phyloP scores from a whole-genome alignment of 768 basidiomycete species.

The Lactifluus rugatus region DNA sequence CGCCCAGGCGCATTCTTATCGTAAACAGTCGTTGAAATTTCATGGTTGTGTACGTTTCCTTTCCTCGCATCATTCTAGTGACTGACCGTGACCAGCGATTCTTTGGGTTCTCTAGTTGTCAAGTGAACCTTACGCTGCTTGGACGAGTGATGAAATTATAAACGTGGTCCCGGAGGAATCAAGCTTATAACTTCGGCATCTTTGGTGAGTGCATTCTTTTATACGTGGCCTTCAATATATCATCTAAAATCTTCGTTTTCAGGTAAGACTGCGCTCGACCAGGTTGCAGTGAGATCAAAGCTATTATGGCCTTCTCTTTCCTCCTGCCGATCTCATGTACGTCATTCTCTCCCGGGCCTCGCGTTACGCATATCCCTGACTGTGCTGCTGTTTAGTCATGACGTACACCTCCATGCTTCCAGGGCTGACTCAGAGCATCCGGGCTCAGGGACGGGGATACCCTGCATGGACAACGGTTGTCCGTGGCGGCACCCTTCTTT shows the following conservation, averaged over 20 bases:
- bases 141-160: neutral
- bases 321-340: slow-evolving; percentile 29
- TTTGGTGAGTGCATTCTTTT: neutral
- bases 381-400: slow-evolving; percentile 24
- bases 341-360: slow-evolving; percentile 9
- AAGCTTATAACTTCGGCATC: slow-evolving; percentile 17
- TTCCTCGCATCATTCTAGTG: neutral
- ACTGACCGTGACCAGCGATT: slow-evolving; percentile 20
- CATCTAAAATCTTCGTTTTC: neutral
- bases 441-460: slow-evolving; percentile 25
- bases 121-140: slow-evolving; percentile 25
- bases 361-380: neutral
- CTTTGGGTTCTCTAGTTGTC: slow-evolving; percentile 35
- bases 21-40: slow-evolving; percentile 30
- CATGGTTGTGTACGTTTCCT: slow-evolving; percentile 29
- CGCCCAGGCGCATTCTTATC: slow-evolving; percentile 33
- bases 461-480: slow-evolving; percentile 15
- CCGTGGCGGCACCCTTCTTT: too few relatives aligned
- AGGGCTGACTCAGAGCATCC: slow-evolving; percentile 22
- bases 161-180: neutral
- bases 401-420: slow-evolving; percentile 25
- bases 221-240: neutral
- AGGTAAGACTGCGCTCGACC: neutral
- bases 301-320: slow-evolving; percentile 29
- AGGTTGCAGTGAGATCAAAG: slow-evolving; percentile 27